phyloP scores from a whole-genome alignment of 148 eudicot genomes.

The Salicornia ramosissima region DNA sequence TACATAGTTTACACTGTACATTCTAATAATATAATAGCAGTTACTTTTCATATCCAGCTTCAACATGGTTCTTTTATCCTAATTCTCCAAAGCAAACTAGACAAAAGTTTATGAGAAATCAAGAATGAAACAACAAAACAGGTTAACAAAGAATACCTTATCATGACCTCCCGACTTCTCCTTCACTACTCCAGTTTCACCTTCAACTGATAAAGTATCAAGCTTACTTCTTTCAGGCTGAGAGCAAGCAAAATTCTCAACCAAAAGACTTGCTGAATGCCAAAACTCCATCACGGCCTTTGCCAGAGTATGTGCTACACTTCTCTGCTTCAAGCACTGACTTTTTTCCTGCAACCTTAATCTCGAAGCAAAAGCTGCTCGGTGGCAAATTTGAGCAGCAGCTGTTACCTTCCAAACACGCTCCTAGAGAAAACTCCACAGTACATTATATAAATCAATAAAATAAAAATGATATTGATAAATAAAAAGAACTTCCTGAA shows the following conservation, averaged over 20 bases:
- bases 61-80: background rate
- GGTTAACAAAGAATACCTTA: constrained; percentile 20
- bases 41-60: background rate
- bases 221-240: constrained; percentile 18
- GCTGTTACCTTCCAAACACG: constrained; percentile 84
- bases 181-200: constrained; percentile 12
- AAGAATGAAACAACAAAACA: background rate
- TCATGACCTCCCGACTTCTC: constrained; percentile 14
- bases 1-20: background rate
- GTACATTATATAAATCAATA: background rate
- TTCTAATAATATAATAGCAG: background rate
- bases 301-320: constrained; percentile 58
- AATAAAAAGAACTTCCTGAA: background rate
- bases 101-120: background rate
- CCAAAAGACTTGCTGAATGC: constrained; percentile 51
- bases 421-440: constrained; percentile 44
- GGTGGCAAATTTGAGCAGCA: constrained; percentile 70
- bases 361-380: constrained; percentile 48
- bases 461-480: constrained; percentile 1
- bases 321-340: constrained; percentile 42
- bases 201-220: constrained; percentile 21
- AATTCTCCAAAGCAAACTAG: too few species aligned
- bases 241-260: constrained; percentile 24
- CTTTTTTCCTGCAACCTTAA: constrained; percentile 50
- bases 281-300: constrained; percentile 84